Evolutionary conservation across 2,329 filamentous ascomycete species (phyloP).

Genomic region (Fusarium hainanense): DNA sequence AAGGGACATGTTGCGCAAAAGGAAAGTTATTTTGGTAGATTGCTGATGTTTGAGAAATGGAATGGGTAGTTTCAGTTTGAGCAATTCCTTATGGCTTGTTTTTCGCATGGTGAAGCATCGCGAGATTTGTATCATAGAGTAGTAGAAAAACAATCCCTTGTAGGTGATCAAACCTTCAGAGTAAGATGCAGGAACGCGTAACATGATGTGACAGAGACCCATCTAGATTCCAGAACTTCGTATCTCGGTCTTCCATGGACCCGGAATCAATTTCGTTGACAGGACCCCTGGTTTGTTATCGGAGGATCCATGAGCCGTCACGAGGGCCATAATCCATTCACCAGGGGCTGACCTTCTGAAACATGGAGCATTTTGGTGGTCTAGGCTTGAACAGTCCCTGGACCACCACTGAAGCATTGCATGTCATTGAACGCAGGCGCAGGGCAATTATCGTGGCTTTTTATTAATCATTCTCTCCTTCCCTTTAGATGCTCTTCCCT

Average conservation of each 20-base stretch:
- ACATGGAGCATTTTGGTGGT: slow-evolving; percentile 32
- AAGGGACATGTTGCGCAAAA: background rate
- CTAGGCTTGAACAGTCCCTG: background rate
- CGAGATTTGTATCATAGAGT: background rate
- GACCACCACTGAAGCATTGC: background rate
- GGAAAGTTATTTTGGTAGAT: background rate
- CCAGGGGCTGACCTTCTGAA: slow-evolving; percentile 40
- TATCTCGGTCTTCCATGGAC: slow-evolving; percentile 10
- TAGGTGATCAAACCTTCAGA: background rate
- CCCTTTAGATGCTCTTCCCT: background rate
- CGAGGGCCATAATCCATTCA: background rate
- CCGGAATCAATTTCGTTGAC: slow-evolving; percentile 21
- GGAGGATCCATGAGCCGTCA: slow-evolving; percentile 8
- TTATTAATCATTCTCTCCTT: slow-evolving; percentile 6
- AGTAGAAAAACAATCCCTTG: background rate
- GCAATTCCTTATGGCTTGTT: background rate
- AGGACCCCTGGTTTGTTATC: slow-evolving; percentile 13
- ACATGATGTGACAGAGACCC: slow-evolving; percentile 19
- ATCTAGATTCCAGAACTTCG: slow-evolving; percentile 27
- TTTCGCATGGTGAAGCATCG: background rate
- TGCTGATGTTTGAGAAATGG: slow-evolving; percentile 28
- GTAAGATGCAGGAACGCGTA: slow-evolving; percentile 19
- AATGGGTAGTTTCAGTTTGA: slow-evolving; percentile 35
- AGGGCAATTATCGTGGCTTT: slow-evolving; percentile 12
- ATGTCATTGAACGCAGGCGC: slow-evolving; percentile 2